These are phyloP conservation scores for Neofusicoccum ribis DNA, from an alignment of 2,329 filamentous ascomycete genomes.

Conservation along the genomic window DNA sequence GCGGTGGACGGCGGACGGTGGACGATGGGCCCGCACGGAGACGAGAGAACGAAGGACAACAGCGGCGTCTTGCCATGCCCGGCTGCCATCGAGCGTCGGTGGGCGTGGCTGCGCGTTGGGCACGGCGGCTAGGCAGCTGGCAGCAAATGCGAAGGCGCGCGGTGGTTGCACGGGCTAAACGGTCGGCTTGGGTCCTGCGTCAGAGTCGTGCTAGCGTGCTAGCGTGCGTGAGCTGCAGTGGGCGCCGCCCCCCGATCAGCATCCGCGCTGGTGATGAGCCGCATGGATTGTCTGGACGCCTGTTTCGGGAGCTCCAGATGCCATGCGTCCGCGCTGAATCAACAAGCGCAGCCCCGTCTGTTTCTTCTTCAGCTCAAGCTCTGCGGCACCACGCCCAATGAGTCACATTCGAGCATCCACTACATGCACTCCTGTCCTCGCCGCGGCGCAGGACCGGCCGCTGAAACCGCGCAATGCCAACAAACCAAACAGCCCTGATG, in stretches of 20 bases:
- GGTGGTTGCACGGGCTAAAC: no score
- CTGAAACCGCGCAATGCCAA: not conserved
- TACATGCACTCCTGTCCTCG: not conserved
- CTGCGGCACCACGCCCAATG: not conserved
- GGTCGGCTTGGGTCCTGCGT: not conserved
- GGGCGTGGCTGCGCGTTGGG: no score
- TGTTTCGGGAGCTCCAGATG: not conserved
- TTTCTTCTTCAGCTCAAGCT: not conserved
- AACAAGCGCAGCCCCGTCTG: not conserved
- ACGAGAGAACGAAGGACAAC: no score
- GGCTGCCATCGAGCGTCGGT: no score
- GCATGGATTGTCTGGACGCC: slow-evolving; percentile 8
- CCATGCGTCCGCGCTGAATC: not conserved
- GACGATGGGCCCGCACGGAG: no score
- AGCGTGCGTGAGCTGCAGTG: no score
- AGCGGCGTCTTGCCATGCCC: no score
- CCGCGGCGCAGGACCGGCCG: not conserved
- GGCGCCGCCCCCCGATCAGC: no score
- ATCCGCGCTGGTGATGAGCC: slow-evolving; percentile 1
- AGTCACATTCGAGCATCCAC: not conserved
- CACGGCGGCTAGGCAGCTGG: not conserved
- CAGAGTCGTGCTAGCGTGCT: not conserved
- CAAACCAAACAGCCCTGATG: slow-evolving; percentile 4
- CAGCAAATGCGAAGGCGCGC: no score
- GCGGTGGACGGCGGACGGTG: no score